Percentiles rank a stretch among this genome's conserved stretches.
Conservation (phyloP, 495 filamentous ascomycete genomes). For the Elasticomyces elasticus region DNA sequence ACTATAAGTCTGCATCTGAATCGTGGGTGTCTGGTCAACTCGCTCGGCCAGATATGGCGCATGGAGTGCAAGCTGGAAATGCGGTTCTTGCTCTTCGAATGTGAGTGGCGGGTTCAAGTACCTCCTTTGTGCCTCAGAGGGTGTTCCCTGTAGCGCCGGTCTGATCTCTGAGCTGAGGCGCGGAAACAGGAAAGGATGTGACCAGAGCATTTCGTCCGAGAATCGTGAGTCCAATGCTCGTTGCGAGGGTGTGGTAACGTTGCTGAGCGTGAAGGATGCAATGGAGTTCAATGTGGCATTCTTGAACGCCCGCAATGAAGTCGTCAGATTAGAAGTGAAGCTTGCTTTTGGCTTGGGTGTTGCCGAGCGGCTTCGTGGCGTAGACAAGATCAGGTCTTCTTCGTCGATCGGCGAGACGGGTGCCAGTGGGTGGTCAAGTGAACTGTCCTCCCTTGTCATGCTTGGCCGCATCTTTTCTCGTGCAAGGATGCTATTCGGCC, state of each 20-base stretch:
- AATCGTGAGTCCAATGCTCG: conserved; percentile 47
- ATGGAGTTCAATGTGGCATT: conserved; percentile 69
- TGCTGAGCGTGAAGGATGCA: conserved; percentile 49
- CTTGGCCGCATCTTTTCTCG: conserved; percentile 23
- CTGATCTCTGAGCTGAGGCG: conserved; percentile 82
- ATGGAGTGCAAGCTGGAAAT: conserved; percentile 15
- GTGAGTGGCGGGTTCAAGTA: conserved; percentile 71
- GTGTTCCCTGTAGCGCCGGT: conserved; percentile 43
- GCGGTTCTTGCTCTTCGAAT: conserved; percentile 20
- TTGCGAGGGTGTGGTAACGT: not conserved
- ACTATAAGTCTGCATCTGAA: conserved; percentile 33
- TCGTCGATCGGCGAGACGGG: conserved; percentile 18
- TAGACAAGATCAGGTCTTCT: conserved; percentile 26
- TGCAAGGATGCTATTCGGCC: conserved; percentile 4
- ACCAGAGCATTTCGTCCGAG: conserved; percentile 74
- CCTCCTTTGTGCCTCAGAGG: conserved; percentile 63
- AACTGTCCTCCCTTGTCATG: conserved; percentile 26
- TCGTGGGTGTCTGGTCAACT: conserved; percentile 22
- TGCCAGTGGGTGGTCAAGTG: conserved; percentile 30
- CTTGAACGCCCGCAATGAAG: conserved; percentile 77
- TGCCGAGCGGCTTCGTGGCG: conserved; percentile 5
- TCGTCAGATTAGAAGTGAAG: conserved; percentile 91
- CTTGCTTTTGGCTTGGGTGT: conserved; percentile 33
- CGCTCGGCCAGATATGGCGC: conserved; percentile 15
- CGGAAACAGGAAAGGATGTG: conserved; percentile 71